Base-by-base conservation (phyloP, 1,284 basidiomycete species). In the Pascua sp. region DNA sequence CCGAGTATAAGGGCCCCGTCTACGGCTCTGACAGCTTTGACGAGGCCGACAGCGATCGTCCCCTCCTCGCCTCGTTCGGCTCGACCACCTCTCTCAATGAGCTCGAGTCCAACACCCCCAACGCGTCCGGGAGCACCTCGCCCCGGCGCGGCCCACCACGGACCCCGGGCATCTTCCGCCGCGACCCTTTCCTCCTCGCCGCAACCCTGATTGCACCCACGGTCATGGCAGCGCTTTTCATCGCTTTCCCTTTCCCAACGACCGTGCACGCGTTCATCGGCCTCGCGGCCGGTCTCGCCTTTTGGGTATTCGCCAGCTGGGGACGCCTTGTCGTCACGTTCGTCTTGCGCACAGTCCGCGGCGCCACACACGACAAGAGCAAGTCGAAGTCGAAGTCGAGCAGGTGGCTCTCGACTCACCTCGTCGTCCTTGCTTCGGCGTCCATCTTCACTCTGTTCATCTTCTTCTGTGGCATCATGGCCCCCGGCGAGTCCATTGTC, bases 231-330 rank as follows among this genome's bases (percentile, higher is more conserved):
- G 53, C 50, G 24, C 48, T 69, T 18, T 60, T 66, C 56, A 38
- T 65, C 56, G 48, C 59, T 32, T 72, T 64, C 54, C 67, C 68
- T 18, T 69, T 69, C 59, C 68, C 68, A 11, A 70, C 68, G 11
- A 70, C 70, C 2, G 60, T 72, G 24, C 70, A 64, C n/a, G 53
- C 64, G 16, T 70, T 67, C 49, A 24, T 71, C 47, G 41, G 56
- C 42, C 16, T 70, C 41, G 49, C 57, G 2, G 18, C 60, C 4
- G 58, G 52, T 8, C 39, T 69, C 38, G 39, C 49, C 10, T 17
- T 49, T 8, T 70, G 68, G 70, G 57, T 59, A 1, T 10, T 56
- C 7, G 17, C 56, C 10, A 47, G 47, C 15, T 68, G 65, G 66
- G 11, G 39, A 0, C 48, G 53, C 8, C 39, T 65, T 9, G 43